These are phyloP conservation scores for Neocucurbitaria cava DNA, from an alignment of 2,329 filamentous ascomycete genomes.

Conservation along the genomic window DNA sequence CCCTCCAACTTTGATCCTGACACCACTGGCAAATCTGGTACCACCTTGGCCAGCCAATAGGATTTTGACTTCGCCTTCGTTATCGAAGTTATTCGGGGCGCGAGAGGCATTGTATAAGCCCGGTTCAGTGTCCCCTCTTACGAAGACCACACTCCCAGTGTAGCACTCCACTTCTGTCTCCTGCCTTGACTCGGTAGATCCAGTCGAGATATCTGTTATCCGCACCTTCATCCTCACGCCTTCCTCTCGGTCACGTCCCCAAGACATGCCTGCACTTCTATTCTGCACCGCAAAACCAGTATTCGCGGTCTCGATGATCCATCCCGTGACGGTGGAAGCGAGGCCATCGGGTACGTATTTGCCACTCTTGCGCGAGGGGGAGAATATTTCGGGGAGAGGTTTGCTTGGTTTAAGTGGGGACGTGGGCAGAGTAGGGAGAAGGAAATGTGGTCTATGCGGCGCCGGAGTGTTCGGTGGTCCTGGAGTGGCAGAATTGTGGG, in stretches of 20 bases:
- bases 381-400: slow-evolving; percentile 61
- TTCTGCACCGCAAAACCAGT: slow-evolving; percentile 26
- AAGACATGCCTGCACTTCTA: slow-evolving; percentile 9
- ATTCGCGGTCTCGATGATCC: slow-evolving; percentile 56
- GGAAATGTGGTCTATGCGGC: slow-evolving; percentile 46
- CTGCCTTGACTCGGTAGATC: neutral
- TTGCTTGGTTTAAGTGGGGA: slow-evolving; percentile 32
- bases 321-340: slow-evolving; percentile 57
- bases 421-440: slow-evolving; percentile 43
- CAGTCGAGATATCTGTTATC: neutral
- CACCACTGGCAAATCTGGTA: slow-evolving; percentile 18
- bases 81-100: neutral
- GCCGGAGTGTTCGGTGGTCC: slow-evolving; percentile 5
- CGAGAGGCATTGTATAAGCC: slow-evolving; percentile 22
- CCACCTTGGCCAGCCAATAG: slow-evolving; percentile 41
- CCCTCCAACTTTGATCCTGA: slow-evolving; percentile 31
- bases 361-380: slow-evolving; percentile 58
- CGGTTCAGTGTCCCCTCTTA: slow-evolving; percentile 20
- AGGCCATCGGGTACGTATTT: slow-evolving; percentile 59
- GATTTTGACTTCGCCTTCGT: slow-evolving; percentile 17
- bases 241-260: slow-evolving; percentile 30
- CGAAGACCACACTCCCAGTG: slow-evolving; percentile 31
- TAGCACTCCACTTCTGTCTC: slow-evolving; percentile 25
- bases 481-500: slow-evolving; percentile 1
- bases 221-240: slow-evolving; percentile 31